Evolutionary conservation across 2,329 filamentous ascomycete species (phyloP), one percentile per base, ranked within the genome.

Genomic region (Monilinia fructicola): DNA sequence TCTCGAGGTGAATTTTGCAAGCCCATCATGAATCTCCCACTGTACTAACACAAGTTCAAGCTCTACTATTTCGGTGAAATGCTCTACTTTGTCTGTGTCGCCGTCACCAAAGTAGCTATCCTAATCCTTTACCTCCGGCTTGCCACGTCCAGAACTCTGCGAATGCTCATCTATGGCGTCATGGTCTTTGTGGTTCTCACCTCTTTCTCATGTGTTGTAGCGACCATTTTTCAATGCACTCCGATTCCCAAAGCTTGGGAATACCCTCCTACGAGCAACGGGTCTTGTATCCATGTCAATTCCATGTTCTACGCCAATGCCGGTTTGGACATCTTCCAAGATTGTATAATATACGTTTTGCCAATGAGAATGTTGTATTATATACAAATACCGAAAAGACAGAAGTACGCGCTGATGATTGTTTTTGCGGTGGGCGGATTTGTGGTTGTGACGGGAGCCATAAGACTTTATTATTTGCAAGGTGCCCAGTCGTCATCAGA

Each of bases 241-340:
- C 64, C 56, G 9, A 61, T 66, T 23, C 14, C n/a, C 6, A 48
- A 50, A 18, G 44, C 54, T 7, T 66, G 64, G 64, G 48, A 53
- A 16, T 16, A 52, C 16, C 38, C 38, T 11, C 40, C 16, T 21
- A 61, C 26, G 12, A 12, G n/a, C 3, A 28, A 23, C 1, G 56
- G 63, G n/a, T 44, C 48, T 23, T 66, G 64, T 38, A 61, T 61
- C 11, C 16, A 54, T 6, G 26, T 61, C 5, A 54, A 53, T 35
- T 46, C 48, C 12, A 21, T 66, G 31, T 61, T 59, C 46, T 66
- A 66, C 40, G 54, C 64, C 18, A 60, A 66, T 46, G 64, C 64
- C 21, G 50, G 35, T 9, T 21, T 66, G 14, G 48, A 62, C 12
- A 62, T 66, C 10, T 46, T 66, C 18, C 52, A 55, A 9, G 65